phyloP scores from a whole-genome alignment of 2,329 filamentous ascomycete genomes.

The Oidium heveae region DNA sequence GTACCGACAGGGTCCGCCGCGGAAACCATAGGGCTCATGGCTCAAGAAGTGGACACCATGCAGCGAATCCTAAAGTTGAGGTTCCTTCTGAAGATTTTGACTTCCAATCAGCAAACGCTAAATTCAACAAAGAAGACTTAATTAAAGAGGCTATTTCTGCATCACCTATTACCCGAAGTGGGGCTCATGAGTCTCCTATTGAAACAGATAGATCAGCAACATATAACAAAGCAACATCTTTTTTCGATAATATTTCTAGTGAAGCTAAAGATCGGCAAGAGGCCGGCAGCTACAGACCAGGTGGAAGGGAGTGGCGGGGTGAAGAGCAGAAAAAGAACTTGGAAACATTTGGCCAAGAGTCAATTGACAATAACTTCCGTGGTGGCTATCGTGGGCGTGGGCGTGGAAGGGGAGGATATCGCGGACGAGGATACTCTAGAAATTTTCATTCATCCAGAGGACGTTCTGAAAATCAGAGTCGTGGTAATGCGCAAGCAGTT shows the following conservation, averaged over 20 bases:
- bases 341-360: constrained; percentile 92
- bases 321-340: constrained; percentile 92
- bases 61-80: constrained; percentile 43
- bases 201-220: constrained; percentile 22
- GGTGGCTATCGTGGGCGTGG: constrained; percentile 59
- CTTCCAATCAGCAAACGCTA: constrained; percentile 64
- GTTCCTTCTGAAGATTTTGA: constrained; percentile 83
- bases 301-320: constrained; percentile 66
- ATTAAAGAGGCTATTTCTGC: constrained; percentile 73
- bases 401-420: constrained; percentile 22
- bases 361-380: constrained; percentile 59
- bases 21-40: constrained; percentile 14
- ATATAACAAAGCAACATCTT: constrained; percentile 75
- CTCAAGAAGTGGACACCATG: constrained; percentile 13
- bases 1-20: constrained; percentile 16
- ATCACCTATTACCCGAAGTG: constrained; percentile 34
- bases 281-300: constrained; percentile 34
- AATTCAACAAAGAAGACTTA: constrained; percentile 65
- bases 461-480: neutral
- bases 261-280: constrained; percentile 76
- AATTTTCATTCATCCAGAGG: neutral
- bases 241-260: constrained; percentile 96
- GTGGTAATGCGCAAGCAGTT: neutral
- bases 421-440: constrained; percentile 4
- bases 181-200: constrained; percentile 16